Percentiles rank a stretch among this genome's conserved stretches.
Evolutionary conservation across 192 early-diverging fungal species (phyloP).

Genomic region (Diversispora epigaea): DNA sequence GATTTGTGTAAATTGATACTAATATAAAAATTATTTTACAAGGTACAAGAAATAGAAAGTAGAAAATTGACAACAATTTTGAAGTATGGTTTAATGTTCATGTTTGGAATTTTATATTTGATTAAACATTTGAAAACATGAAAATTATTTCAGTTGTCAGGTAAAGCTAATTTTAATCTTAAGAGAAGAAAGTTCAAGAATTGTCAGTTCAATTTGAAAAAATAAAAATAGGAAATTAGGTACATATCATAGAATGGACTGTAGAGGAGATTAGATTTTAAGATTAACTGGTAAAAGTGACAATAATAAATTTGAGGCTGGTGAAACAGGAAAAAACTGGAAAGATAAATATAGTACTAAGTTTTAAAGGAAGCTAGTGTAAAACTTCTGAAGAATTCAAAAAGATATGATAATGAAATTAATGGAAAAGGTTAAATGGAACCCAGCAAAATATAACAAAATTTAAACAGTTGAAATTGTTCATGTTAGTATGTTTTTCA

Average conservation of each 20-base stretch:
- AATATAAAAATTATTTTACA: neutral
- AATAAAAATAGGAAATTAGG: constrained; percentile 20
- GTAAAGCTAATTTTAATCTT: neutral
- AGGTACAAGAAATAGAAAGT: constrained; percentile 13
- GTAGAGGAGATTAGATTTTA: neutral
- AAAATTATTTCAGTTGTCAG: constrained; percentile 2
- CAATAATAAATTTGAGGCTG: neutral
- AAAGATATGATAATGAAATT: constrained; percentile 1
- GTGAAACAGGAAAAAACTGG: neutral
- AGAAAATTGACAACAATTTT: neutral
- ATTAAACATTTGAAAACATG: constrained; percentile 22
- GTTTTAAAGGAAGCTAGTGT: neutral
- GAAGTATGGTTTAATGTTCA: constrained; percentile 27
- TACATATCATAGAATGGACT: too few species aligned
- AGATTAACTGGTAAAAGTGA: neutral
- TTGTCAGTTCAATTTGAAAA: constrained; percentile 2
- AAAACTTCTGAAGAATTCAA: neutral
- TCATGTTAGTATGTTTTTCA: neutral
- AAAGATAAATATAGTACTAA: constrained; percentile 4
- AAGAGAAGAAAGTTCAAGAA: constrained; percentile 19
- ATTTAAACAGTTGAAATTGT: neutral
- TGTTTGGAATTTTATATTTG: too few species aligned
- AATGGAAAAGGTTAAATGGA: neutral
- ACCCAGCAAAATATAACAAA: neutral
- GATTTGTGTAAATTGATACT: neutral